Base-by-base conservation (phyloP, 306 rosid genomes). In the Vicia villosa region DNA sequence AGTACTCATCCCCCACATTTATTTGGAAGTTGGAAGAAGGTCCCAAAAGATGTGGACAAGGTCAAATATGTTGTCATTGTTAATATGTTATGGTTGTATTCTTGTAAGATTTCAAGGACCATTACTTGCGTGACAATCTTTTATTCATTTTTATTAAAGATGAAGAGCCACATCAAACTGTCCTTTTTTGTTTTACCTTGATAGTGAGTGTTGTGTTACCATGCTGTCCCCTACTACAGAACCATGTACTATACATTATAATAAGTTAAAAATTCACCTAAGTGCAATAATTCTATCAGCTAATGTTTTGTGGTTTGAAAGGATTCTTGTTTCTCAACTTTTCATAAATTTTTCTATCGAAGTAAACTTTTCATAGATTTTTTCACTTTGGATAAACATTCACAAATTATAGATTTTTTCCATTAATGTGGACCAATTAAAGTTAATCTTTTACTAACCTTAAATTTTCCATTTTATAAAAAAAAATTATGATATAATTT, bases 1-100 rank as follows among this genome's bases (percentile, higher is more conserved):
- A 4, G n/a, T 36, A 63, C n/a, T 6, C 46, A 57, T 43, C 16
- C 0, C 24, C 24, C 24, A 52, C 14, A 61, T 45, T 55, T 20
- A 17, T 12, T 63, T 19, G 28, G 54, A 40, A 49, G 73, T 76
- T 42, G 70, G 34, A 17, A n/a, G 15, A 43, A 40, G 40, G 79
- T 68, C 60, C 65, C 66, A 45, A 26, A 42, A 47, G 54, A 46
- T 68, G 84, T 80, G 87, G 82, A 43, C 78, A 83, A 76, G 26
- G 69, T 76, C 46, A 5, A 43, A 64, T 12, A 21, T 51, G 58
- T 50, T 66, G 54, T 76, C 55, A 56, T 73, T 76, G 80, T 32
- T 57, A 71, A n/a, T n/a, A n/a, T n/a, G n/a, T n/a, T n/a, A n/a
- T 60, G 46, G 46, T 60, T 21, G 13, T 67, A 36, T 42, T 68